Percentiles rank a stretch among this genome's conserved stretches.
Conservation (phyloP, 2,329 filamentous ascomycete species). For the Beauveria sp. region DNA sequence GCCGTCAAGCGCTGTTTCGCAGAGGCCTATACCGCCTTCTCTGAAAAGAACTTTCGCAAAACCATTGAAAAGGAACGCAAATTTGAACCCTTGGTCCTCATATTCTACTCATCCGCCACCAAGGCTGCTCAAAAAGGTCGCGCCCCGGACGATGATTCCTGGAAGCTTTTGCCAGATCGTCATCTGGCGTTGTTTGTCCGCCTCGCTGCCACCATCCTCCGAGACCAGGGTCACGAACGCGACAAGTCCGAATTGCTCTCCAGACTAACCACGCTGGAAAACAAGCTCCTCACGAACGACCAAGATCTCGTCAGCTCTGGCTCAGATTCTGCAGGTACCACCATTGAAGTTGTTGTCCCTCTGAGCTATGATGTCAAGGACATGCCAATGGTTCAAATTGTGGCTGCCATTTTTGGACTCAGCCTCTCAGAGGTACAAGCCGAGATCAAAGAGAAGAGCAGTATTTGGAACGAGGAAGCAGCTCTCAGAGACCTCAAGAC, state of each 20-base stretch:
- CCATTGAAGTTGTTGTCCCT: constrained; percentile 74
- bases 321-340: constrained; percentile 32
- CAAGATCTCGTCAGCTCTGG: constrained; percentile 59
- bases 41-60: constrained; percentile 79
- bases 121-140: constrained; percentile 70
- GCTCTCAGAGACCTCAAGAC: constrained; percentile 86
- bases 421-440: constrained; percentile 72
- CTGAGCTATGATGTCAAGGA: constrained; percentile 91
- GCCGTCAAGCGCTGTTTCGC: constrained; percentile 89
- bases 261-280: constrained; percentile 75
- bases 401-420: constrained; percentile 78
- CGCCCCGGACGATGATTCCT: constrained; percentile 74
- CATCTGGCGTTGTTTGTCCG: constrained; percentile 93
- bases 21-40: constrained; percentile 88
- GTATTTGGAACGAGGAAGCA: constrained; percentile 83
- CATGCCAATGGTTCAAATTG: constrained; percentile 86
- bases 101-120: constrained; percentile 92
- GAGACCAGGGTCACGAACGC: constrained; percentile 75
- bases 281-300: constrained; percentile 87
- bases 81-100: constrained; percentile 85
- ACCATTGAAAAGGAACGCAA: constrained; percentile 89
- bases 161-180: constrained; percentile 86
- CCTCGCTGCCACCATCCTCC: constrained; percentile 70
- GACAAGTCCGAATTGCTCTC: constrained; percentile 78
- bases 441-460: constrained; percentile 76